These are phyloP conservation scores for Trichoderma gamsii DNA, from an alignment of 495 filamentous ascomycete species.

Conservation along the genomic window DNA sequence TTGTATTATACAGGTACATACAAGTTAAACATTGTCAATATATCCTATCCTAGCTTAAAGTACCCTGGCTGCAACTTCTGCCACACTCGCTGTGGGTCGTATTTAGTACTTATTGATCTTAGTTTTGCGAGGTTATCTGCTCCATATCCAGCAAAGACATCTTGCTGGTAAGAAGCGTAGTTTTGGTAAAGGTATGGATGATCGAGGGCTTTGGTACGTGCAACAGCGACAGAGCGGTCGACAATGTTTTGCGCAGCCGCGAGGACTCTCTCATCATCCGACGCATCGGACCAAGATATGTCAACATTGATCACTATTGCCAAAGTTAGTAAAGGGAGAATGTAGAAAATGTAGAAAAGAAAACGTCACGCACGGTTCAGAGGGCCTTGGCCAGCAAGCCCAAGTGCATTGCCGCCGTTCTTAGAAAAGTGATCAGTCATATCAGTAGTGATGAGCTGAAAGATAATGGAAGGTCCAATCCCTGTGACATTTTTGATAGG, in stretches of 20 bases:
- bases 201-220: constrained; percentile 36
- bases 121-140: constrained; percentile 30
- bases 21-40: background rate
- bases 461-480: constrained; percentile 18
- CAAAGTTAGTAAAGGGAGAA: background rate
- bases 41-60: constrained; percentile 28
- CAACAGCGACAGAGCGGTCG: constrained; percentile 28
- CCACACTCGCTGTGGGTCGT: constrained; percentile 38
- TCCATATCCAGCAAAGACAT: constrained; percentile 42
- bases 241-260: constrained; percentile 27
- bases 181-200: constrained; percentile 56
- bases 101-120: constrained; percentile 33
- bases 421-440: constrained; percentile 25
- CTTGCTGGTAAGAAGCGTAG: constrained; percentile 37
- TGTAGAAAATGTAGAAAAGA: background rate
- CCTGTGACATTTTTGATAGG: constrained; percentile 2
- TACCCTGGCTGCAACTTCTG: constrained; percentile 37
- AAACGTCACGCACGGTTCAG: background rate
- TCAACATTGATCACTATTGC: constrained; percentile 28
- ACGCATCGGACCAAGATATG: constrained; percentile 28
- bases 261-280: constrained; percentile 32
- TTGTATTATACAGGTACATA: no score
- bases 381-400: constrained; percentile 21
- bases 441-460: constrained; percentile 24
- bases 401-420: constrained; percentile 30